Conservation (phyloP, 2,329 filamentous ascomycete species). For the Penicillium sp. region DNA sequence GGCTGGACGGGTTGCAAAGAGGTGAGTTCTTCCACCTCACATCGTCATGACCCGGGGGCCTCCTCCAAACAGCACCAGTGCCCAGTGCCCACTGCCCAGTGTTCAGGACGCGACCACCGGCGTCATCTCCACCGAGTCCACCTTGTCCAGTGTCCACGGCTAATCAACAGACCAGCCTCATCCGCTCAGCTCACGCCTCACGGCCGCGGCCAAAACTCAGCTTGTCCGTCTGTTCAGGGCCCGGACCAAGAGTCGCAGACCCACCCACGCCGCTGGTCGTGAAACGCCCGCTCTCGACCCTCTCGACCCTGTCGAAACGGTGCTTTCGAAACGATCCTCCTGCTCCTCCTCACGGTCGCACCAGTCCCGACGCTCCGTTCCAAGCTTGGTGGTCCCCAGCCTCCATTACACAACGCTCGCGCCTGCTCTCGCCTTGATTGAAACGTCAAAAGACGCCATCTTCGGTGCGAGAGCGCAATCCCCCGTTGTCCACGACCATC, state of each 20-base stretch:
- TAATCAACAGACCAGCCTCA: too few relatives aligned
- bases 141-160: too few relatives aligned
- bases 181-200: too few relatives aligned
- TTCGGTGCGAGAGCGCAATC: conserved; percentile 1
- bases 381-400: conserved; percentile 22
- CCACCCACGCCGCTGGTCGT: conserved; percentile 42
- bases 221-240: too few relatives aligned
- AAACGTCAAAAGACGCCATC: conserved; percentile 1
- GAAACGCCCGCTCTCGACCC: conserved; percentile 43
- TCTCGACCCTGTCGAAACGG: conserved; percentile 8
- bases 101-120: too few relatives aligned
- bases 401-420: conserved; percentile 11
- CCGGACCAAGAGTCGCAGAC: conserved; percentile 34
- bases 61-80: too few relatives aligned
- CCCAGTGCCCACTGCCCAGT: too few relatives aligned
- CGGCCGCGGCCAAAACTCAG: too few relatives aligned
- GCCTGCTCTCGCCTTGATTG: background rate
- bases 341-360: conserved; percentile 19
- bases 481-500: background rate
- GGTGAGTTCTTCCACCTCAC: too few relatives aligned
- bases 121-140: too few relatives aligned
- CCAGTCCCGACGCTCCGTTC: conserved; percentile 26
- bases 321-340: conserved; percentile 42
- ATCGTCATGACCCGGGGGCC: too few relatives aligned
- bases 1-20: too few relatives aligned